phyloP scores from a whole-genome alignment of 1,284 basidiomycete species.

The Thelephora terrestris region DNA sequence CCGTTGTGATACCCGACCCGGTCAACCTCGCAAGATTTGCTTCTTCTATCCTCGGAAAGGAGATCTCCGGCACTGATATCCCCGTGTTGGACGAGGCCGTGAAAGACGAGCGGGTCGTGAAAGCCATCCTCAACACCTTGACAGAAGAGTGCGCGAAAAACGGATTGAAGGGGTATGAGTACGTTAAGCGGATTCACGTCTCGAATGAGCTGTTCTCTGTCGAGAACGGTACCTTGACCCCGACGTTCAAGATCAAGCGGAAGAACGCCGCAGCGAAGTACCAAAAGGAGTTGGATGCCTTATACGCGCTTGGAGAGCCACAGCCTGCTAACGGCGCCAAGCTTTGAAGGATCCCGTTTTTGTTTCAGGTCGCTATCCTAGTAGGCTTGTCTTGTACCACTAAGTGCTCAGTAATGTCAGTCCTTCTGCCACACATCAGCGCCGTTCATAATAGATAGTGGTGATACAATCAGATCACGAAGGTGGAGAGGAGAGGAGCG shows the following conservation, averaged over 20 bases:
- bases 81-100: slow-evolving; percentile 48
- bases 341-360: no score
- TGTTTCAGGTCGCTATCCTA: no score
- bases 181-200: slow-evolving; percentile 70
- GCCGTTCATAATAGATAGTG: no score
- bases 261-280: slow-evolving; percentile 66
- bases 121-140: slow-evolving; percentile 54
- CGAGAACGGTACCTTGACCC: slow-evolving; percentile 74
- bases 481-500: no score
- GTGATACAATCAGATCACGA: no score
- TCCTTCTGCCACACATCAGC: no score
- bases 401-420: no score
- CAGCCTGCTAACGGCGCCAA: neutral
- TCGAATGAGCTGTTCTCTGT: slow-evolving; percentile 65
- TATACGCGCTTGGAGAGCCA: slow-evolving; percentile 60
- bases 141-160: slow-evolving; percentile 50
- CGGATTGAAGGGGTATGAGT: slow-evolving; percentile 76
- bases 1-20: slow-evolving; percentile 76
- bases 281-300: slow-evolving; percentile 51
- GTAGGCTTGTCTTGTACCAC: no score
- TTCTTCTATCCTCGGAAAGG: slow-evolving; percentile 43
- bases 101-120: slow-evolving; percentile 53
- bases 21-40: slow-evolving; percentile 51
- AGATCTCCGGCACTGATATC: slow-evolving; percentile 43
- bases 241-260: slow-evolving; percentile 65